Evolutionary conservation across 1,139 yeast genomes (phyloP), one percentile per base, ranked within the genome.

Genomic region (Diutina neorugosa): DNA sequence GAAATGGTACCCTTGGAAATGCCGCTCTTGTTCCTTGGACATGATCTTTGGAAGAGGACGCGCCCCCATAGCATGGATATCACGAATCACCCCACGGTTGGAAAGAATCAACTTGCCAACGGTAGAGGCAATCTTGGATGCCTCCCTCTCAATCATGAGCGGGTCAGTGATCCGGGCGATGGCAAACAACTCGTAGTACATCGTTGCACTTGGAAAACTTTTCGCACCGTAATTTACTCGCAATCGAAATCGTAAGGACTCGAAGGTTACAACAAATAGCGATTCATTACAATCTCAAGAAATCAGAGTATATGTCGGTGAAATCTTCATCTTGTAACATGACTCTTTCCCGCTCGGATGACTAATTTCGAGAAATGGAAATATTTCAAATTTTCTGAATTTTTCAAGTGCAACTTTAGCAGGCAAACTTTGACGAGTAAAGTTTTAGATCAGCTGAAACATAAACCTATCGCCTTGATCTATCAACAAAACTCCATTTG

Each of bases 181-280:
- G 52, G 96, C 96, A 57, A 90, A 79, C 52, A 91, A 73, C 73
- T 91, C 98, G 75, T 91, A 91, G 57, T 89, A 79, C 98, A 91
- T 91, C 14, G 34, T 16, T 9, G 43, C 11, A 31, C 37, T 9
- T 12, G 16, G 37, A 31, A 31, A 31, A 31, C 37, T 31, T 31
- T 31, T 31, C 37, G 37, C 37, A 31, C 37, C 37, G n/a, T 31
- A 31, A 11, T 9, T 4, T 11, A 31, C 37, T 31, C n/a, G n/a
- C 37, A 31, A 31, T 23, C 25, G 25, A 31, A 11, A 11, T 31
- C n/a, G 37, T 31, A 31, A 31, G 25, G 37, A 31, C 14, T 31
- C 37, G 37, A 31, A 31, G 37, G 14, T 11, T 31, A n/a, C 25
- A 23, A 23, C 4, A 4, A 7, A 7, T 23, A 23, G 25, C 6